A percentile compares a stretch with the other conserved stretches of the same genome.
Conservation (phyloP, 345 rosid genomes). For the Gossypium herbaceum region DNA sequence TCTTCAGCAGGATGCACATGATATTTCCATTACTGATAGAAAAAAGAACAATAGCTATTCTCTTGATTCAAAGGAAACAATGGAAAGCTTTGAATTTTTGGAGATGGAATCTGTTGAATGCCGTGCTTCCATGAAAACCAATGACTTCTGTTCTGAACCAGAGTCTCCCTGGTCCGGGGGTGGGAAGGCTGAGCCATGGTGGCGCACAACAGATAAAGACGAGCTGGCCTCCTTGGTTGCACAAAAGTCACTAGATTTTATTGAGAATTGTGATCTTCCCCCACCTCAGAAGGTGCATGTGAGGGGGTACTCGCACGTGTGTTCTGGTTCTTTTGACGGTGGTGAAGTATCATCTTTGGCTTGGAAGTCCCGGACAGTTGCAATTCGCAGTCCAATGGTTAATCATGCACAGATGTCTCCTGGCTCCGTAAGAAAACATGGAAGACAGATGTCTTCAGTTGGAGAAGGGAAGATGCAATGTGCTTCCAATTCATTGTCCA, state of each 20-base stretch:
- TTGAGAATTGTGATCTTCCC: slow-evolving; percentile 89
- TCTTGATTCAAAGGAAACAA: slow-evolving; percentile 36
- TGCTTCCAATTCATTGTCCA: slow-evolving; percentile 36
- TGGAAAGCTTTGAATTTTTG: slow-evolving; percentile 32
- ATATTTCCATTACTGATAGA: not conserved
- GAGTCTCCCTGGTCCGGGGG: slow-evolving; percentile 58
- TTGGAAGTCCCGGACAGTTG: slow-evolving; percentile 21
- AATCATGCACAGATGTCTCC: slow-evolving; percentile 18
- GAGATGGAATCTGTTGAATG: slow-evolving; percentile 37
- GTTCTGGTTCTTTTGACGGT: slow-evolving; percentile 28
- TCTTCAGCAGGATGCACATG: not conserved
- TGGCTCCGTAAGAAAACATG: slow-evolving; percentile 15
- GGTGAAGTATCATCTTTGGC: slow-evolving; percentile 33
- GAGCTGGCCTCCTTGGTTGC: slow-evolving; percentile 89
- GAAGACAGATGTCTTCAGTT: slow-evolving; percentile 25
- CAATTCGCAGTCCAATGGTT: slow-evolving; percentile 28
- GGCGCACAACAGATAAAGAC: slow-evolving; percentile 72
- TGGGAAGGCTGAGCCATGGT: slow-evolving; percentile 77
- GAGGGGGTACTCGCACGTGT: slow-evolving; percentile 36
- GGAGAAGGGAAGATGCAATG: slow-evolving; percentile 25
- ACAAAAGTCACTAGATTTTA: slow-evolving; percentile 58
- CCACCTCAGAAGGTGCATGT: slow-evolving; percentile 56
- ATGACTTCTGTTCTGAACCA: slow-evolving; percentile 39
- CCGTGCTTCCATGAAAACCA: slow-evolving; percentile 29
- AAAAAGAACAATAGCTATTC: slow-evolving; percentile 17